These are phyloP conservation scores for Ogataea ramenticola DNA, from an alignment of 805 yeast genomes.

Conservation along the genomic window DNA sequence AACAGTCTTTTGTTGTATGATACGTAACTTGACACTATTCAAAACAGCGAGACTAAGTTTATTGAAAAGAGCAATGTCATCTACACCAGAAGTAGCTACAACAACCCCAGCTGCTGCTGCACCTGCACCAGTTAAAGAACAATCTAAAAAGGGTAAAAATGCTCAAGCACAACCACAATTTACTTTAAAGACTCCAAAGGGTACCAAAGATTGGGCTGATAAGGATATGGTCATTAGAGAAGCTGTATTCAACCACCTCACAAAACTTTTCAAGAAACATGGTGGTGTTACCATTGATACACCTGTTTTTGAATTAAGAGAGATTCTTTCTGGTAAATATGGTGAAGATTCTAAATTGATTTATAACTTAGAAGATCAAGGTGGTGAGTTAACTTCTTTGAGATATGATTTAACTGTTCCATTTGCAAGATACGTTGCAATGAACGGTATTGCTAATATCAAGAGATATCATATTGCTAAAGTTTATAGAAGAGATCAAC, in stretches of 20 bases:
- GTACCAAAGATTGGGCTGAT: constrained; percentile 98
- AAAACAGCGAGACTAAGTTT: not conserved
- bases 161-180: constrained; percentile 40
- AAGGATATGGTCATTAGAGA: constrained; percentile 94
- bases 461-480: constrained; percentile 97
- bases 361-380: constrained; percentile 95
- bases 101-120: not conserved
- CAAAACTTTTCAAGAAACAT: constrained; percentile 79
- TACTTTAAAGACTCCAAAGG: constrained; percentile 90
- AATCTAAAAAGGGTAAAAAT: constrained; percentile 31
- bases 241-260: constrained; percentile 69
- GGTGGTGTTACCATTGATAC: constrained; percentile 99
- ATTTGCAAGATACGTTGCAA: constrained; percentile 94
- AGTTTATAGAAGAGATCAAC: constrained; percentile 98
- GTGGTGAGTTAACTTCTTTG: constrained; percentile 93
- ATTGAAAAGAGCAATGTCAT: not conserved
- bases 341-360: constrained; percentile 98
- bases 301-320: constrained; percentile 95
- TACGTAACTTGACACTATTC: not conserved
- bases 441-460: constrained; percentile 84
- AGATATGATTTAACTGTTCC: constrained; percentile 98
- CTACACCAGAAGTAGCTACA: not conserved
- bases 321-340: constrained; percentile 92
- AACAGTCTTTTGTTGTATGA: not conserved
- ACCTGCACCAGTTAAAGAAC: no score